Conservation (phyloP, 495 filamentous ascomycete species). For the Trypethelium eluteriae region DNA sequence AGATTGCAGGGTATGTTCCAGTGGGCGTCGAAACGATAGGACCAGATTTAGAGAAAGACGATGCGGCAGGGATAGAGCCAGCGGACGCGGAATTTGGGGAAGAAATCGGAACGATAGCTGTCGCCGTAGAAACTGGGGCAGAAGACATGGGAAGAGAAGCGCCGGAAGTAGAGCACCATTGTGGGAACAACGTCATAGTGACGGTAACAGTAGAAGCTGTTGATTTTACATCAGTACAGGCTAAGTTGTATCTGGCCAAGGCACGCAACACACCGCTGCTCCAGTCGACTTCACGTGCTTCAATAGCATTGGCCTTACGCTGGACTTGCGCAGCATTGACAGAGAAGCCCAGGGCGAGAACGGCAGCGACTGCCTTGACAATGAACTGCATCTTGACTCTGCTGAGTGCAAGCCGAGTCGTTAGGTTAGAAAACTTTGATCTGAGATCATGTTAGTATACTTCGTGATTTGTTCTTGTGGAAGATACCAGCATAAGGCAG, state of each 20-base stretch:
- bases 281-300: background rate
- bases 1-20: background rate
- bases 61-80: background rate
- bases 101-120: background rate
- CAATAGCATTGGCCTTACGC: background rate
- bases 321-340: background rate
- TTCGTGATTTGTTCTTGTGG: no score
- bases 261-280: background rate
- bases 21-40: background rate
- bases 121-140: background rate
- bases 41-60: background rate
- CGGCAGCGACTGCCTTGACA: background rate
- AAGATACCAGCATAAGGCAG: no score
- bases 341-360: background rate
- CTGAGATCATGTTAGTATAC: background rate
- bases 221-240: background rate
- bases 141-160: background rate
- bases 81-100: background rate
- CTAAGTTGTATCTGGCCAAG: background rate
- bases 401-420: background rate
- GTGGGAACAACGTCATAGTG: background rate
- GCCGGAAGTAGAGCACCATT: background rate
- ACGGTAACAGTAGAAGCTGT: background rate
- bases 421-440: background rate
- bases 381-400: slow-evolving; percentile 5